Percentiles rank a stretch among this genome's conserved stretches.
Conservation (phyloP, 2,329 filamentous ascomycete genomes). For the Pestalotiopsis sp. region DNA sequence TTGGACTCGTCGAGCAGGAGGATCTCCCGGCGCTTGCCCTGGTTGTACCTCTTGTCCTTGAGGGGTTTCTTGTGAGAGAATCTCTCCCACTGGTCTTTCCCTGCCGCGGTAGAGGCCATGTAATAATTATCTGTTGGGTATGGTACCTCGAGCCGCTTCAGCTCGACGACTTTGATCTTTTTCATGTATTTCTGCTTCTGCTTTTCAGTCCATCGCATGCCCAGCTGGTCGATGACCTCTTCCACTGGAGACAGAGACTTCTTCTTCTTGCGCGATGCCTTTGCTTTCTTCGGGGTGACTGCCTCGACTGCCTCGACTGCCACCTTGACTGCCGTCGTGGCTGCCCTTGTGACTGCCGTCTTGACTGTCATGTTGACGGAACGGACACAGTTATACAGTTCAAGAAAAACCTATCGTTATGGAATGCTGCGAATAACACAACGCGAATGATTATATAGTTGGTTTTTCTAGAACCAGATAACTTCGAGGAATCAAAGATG, state of each 20-base stretch:
- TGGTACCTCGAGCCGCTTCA: slow-evolving; percentile 12
- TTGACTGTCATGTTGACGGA: too few species aligned
- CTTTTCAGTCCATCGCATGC: slow-evolving; percentile 16
- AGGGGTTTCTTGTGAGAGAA: slow-evolving; percentile 16
- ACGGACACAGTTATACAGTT: too few species aligned
- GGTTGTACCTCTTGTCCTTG: slow-evolving; percentile 15
- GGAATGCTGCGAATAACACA: too few species aligned
- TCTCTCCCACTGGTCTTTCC: slow-evolving; percentile 8
- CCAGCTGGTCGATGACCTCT: slow-evolving; percentile 8
- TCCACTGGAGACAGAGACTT: not conserved
- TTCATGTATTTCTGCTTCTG: slow-evolving; percentile 14
- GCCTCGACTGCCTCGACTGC: not conserved
- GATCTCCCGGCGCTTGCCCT: slow-evolving; percentile 15
- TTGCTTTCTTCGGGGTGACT: not conserved
- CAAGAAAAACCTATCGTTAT: too few species aligned
- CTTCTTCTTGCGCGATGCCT: not conserved
- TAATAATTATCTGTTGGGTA: slow-evolving; percentile 18
- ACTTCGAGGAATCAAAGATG: too few species aligned
- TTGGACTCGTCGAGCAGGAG: slow-evolving; percentile 15
- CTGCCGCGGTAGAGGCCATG: slow-evolving; percentile 17
- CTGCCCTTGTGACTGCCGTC: too few species aligned
- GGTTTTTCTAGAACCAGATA: too few species aligned
- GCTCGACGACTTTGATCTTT: slow-evolving; percentile 15
- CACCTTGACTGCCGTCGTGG: not conserved
- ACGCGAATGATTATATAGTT: too few species aligned